phyloP scores from a whole-genome alignment of 2,329 filamentous ascomycete genomes.

The Chaetothyriales sp. region DNA sequence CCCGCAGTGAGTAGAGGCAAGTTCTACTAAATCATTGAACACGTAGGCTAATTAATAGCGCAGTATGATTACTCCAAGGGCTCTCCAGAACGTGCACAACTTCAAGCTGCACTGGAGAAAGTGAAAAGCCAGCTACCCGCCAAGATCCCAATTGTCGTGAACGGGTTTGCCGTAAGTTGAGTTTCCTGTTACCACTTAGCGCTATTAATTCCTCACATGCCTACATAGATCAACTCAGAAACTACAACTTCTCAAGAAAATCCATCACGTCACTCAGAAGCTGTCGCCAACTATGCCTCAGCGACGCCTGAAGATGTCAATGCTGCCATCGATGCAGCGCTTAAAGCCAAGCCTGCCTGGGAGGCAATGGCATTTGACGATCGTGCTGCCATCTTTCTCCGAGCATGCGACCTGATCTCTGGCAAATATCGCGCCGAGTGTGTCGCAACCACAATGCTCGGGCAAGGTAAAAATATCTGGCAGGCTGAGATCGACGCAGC shows the following conservation, averaged over 20 bases:
- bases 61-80: slow-evolving; percentile 13
- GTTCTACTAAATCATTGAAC: neutral
- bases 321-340: slow-evolving; percentile 4
- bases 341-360: slow-evolving; percentile 6
- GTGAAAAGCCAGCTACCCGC: slow-evolving; percentile 23
- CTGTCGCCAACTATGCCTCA: slow-evolving; percentile 25
- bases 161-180: too few species aligned
- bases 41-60: too few species aligned
- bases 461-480: slow-evolving; percentile 8
- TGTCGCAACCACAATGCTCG: slow-evolving; percentile 9
- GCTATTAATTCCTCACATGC: neutral
- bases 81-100: slow-evolving; percentile 22
- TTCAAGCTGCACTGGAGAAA: slow-evolving; percentile 20
- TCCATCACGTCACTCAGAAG: slow-evolving; percentile 23
- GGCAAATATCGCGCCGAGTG: slow-evolving; percentile 6
- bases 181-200: too few species aligned
- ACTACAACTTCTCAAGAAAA: slow-evolving; percentile 7
- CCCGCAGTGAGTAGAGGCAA: neutral
- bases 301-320: slow-evolving; percentile 18
- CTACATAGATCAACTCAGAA: neutral
- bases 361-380: slow-evolving; percentile 4
- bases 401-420: slow-evolving; percentile 3
- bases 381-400: slow-evolving; percentile 6
- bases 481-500: slow-evolving; percentile 3
- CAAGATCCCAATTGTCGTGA: slow-evolving; percentile 17